Evolutionary conservation across 1,139 yeast genomes (phyloP).

Genomic region (Pichia inconspicua): DNA sequence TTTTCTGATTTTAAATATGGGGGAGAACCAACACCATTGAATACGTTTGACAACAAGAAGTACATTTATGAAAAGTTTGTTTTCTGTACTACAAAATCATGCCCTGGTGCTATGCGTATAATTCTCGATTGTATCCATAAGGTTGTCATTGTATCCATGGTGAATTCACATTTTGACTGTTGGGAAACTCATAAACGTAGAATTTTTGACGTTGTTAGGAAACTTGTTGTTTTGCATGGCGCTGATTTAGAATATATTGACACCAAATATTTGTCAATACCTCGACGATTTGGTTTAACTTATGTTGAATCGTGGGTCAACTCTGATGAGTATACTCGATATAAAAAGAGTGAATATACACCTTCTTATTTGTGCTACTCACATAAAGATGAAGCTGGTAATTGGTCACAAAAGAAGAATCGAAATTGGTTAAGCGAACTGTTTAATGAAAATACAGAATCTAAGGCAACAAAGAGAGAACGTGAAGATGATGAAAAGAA

Average conservation of each 20-base stretch:
- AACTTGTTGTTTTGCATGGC: conserved; percentile 8
- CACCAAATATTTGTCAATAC: conserved; percentile 7
- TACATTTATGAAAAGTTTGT: conserved; percentile 9
- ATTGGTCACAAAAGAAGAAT: conserved; percentile 8
- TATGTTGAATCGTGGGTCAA: conserved; percentile 11
- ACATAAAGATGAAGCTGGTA: neutral
- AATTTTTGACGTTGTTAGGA: conserved; percentile 12
- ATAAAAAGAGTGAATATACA: conserved; percentile 1
- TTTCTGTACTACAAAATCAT: conserved; percentile 4
- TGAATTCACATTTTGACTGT: conserved; percentile 11
- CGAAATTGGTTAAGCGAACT: conserved; percentile 4
- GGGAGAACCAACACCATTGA: neutral
- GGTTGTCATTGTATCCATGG: conserved; percentile 6
- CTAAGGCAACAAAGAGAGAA: neutral
- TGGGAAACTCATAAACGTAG: conserved; percentile 10
- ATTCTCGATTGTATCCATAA: conserved; percentile 12
- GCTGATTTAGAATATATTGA: conserved; percentile 10
- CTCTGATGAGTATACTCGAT: conserved; percentile 1
- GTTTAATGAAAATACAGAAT: neutral
- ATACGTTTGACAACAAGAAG: neutral
- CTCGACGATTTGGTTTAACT: conserved; percentile 12
- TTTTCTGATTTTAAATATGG: neutral
- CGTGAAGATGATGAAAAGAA: neutral
- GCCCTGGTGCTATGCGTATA: conserved; percentile 11
- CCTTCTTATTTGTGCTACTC: conserved; percentile 5